Conservation (phyloP, 306 rosid genomes). For the Quercus glauca region DNA sequence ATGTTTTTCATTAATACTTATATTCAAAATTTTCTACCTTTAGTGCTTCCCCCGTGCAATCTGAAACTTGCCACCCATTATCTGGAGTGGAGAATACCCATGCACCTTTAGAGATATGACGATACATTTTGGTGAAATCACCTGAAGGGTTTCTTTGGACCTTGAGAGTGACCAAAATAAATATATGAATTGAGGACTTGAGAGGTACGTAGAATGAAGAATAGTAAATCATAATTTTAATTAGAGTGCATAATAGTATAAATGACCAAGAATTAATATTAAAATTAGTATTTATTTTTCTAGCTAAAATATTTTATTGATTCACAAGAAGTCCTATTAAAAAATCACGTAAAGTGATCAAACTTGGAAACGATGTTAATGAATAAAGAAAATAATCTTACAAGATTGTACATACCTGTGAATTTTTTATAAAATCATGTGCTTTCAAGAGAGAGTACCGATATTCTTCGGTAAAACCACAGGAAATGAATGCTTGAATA, state of each 20-base stretch:
- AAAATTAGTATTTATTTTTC: no score
- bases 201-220: no score
- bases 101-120: slow-evolving; percentile 52
- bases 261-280: no score
- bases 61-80: slow-evolving; percentile 61
- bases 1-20: no score
- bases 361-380: no score
- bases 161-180: no score
- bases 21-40: not conserved
- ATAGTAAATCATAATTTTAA: no score
- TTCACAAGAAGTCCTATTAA: no score
- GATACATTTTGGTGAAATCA: slow-evolving; percentile 37
- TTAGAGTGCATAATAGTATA: no score
- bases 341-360: not conserved
- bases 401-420: slow-evolving; percentile 32
- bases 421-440: slow-evolving; percentile 51
- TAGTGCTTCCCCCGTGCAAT: slow-evolving; percentile 54
- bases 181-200: no score
- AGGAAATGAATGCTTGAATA: slow-evolving; percentile 49
- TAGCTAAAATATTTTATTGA: no score
- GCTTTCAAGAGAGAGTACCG: slow-evolving; percentile 54
- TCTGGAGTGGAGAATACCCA: slow-evolving; percentile 50
- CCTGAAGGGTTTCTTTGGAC: slow-evolving; percentile 35
- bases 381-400: no score
- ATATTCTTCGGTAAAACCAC: slow-evolving; percentile 46